Conservation (phyloP, 768 basidiomycete species). For the Lentinula sp. region DNA sequence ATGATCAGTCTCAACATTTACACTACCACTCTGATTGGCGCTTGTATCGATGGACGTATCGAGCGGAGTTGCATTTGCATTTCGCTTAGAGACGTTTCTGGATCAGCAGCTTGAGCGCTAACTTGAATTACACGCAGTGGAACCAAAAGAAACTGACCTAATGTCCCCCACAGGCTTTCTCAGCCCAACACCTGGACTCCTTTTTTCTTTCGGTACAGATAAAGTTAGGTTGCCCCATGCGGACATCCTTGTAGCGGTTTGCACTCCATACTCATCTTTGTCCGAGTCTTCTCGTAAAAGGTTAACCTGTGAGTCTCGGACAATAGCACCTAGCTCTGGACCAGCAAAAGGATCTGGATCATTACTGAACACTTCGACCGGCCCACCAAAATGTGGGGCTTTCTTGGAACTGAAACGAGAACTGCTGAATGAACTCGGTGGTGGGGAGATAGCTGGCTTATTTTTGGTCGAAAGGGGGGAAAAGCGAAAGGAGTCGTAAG, state of each 20-base stretch:
- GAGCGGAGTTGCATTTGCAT: background rate
- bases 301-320: constrained; percentile 1
- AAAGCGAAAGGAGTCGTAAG: background rate
- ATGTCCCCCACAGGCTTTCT: background rate
- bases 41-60: background rate
- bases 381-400: background rate
- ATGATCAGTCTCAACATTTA: background rate
- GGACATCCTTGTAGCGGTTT: constrained; percentile 4
- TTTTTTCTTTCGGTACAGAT: constrained; percentile 1
- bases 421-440: background rate
- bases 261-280: background rate
- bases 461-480: background rate
- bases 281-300: background rate
- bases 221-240: constrained; percentile 4
- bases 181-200: background rate
- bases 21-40: background rate
- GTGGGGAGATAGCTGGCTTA: background rate
- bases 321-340: constrained; percentile 1
- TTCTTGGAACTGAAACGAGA: background rate
- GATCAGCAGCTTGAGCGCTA: background rate
- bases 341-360: constrained; percentile 2
- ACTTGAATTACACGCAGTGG: background rate
- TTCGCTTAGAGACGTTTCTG: background rate
- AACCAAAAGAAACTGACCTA: too few relatives aligned
- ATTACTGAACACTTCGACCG: background rate